A percentile compares a stretch with the other conserved stretches of the same genome.
These are phyloP conservation scores for Xylariomycetidae sp. DNA, from an alignment of 2,329 filamentous ascomycete species.

Conservation along the genomic window DNA sequence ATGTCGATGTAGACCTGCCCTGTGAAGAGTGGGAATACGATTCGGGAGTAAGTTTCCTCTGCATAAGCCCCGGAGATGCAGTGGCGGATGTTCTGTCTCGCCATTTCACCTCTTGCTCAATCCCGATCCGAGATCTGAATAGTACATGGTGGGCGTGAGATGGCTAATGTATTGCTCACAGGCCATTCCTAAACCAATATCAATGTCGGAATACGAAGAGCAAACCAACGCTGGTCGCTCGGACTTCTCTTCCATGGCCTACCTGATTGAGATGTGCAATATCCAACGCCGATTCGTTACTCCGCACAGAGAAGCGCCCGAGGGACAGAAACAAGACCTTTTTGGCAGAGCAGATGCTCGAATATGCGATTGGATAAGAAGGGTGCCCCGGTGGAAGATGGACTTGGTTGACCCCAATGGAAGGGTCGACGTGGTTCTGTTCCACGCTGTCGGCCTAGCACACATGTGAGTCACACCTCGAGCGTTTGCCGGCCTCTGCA, in stretches of 20 bases:
- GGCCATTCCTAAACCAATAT: constrained; percentile 30
- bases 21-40: constrained; percentile 38
- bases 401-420: constrained; percentile 32
- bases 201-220: constrained; percentile 30
- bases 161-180: too few species aligned
- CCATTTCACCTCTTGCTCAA: too few species aligned
- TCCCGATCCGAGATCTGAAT: too few species aligned
- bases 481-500: too few species aligned
- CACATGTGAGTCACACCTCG: constrained; percentile 35
- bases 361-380: constrained; percentile 33
- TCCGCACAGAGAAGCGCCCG: constrained; percentile 19
- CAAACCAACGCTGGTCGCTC: constrained; percentile 29
- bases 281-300: constrained; percentile 28
- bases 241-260: constrained; percentile 34
- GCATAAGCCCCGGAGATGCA: too few species aligned
- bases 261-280: constrained; percentile 32
- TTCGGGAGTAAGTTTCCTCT: constrained; percentile 28
- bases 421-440: constrained; percentile 33
- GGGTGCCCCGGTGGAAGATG: constrained; percentile 35
- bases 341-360: constrained; percentile 31
- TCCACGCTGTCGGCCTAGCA: constrained; percentile 29
- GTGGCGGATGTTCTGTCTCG: too few species aligned
- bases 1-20: constrained; percentile 33
- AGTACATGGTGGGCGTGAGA: too few species aligned
- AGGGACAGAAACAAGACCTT: constrained; percentile 18